phyloP scores from a whole-genome alignment of 345 rosid genomes.

The Conringia planisiliqua region DNA sequence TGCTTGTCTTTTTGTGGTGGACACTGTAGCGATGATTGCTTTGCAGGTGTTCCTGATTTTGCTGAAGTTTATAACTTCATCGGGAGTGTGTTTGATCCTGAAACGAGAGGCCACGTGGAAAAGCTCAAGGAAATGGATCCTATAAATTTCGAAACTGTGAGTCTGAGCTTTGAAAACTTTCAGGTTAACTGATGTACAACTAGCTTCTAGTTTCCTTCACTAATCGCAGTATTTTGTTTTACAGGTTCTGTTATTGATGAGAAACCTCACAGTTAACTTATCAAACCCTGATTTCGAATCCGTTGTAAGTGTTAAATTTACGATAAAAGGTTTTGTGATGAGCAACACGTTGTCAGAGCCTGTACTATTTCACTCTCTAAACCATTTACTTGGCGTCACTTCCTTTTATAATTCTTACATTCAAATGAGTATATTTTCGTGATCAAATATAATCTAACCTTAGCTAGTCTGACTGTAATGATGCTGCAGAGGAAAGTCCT shows the following conservation, averaged over 20 bases:
- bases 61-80: conserved; percentile 89
- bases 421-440: neutral
- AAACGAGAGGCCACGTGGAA: conserved; percentile 56
- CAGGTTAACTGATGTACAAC: neutral
- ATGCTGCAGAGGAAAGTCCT: conserved; percentile 47
- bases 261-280: conserved; percentile 83
- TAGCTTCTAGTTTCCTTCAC: neutral
- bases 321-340: neutral
- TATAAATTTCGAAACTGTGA: conserved; percentile 87
- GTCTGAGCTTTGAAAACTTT: conserved; percentile 21
- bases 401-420: neutral
- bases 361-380: neutral
- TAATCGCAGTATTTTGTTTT: conserved; percentile 5
- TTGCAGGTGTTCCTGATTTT: conserved; percentile 81
- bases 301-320: conserved; percentile 55
- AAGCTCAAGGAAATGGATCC: conserved; percentile 99
- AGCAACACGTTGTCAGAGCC: neutral
- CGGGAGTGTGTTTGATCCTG: conserved; percentile 90
- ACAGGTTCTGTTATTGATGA: conserved; percentile 90
- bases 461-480: conserved; percentile 39
- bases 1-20: neutral
- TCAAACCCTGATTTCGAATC: conserved; percentile 84
- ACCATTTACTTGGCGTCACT: neutral
- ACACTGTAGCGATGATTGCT: neutral
- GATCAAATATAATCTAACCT: conserved; percentile 23